phyloP scores from a whole-genome alignment of 2,329 filamentous ascomycete genomes.

The Botrytis pseudocinerea region DNA sequence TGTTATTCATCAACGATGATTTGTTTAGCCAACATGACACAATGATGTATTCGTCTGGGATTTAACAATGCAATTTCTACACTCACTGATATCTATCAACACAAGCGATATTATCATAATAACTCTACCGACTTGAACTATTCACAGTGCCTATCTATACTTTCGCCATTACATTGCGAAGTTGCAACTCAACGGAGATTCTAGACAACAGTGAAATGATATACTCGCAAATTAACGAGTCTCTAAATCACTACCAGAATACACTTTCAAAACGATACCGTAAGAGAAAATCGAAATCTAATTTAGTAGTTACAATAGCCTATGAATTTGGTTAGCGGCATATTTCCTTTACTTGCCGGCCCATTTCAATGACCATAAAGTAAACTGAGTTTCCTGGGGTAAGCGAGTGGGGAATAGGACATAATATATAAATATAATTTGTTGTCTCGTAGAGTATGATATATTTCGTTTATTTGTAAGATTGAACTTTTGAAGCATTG shows the following conservation, averaged over 20 bases:
- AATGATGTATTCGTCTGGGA: background rate
- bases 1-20: background rate
- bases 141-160: background rate
- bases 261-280: background rate
- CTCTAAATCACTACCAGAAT: background rate
- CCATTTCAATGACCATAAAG: no score
- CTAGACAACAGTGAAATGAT: background rate
- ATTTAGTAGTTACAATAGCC: background rate
- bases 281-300: background rate
- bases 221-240: background rate
- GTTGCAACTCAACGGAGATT: background rate
- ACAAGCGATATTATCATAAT: background rate
- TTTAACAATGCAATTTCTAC: background rate
- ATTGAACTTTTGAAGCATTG: no score
- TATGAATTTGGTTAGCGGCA: background rate
- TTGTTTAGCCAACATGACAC: background rate
- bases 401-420: no score
- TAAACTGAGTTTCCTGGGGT: no score
- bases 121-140: background rate
- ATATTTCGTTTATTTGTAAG: no score
- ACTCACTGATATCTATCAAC: background rate
- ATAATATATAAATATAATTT: no score
- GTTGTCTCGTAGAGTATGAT: no score
- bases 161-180: background rate
- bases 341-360: no score